Percentiles rank a stretch among this genome's conserved stretches.
These are phyloP conservation scores for Elsinoe fawcettii DNA, from an alignment of 2,329 filamentous ascomycete genomes.

Conservation along the genomic window DNA sequence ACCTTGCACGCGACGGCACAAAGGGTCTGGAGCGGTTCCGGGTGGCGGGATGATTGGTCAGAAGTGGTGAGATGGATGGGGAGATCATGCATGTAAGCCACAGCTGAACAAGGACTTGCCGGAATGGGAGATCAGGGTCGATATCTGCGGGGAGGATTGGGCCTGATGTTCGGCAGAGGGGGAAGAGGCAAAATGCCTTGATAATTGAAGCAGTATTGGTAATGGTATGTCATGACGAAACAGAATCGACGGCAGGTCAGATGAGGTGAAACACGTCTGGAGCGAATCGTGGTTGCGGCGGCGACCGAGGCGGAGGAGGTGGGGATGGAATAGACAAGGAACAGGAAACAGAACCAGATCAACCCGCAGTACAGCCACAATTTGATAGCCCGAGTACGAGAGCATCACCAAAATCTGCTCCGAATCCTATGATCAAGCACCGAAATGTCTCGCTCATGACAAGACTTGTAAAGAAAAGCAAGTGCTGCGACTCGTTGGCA, in stretches of 20 bases:
- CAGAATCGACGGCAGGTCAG: not conserved
- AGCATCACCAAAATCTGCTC: not conserved
- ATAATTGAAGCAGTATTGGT: no score
- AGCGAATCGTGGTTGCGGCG: not conserved
- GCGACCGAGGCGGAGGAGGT: not conserved
- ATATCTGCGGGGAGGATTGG: not conserved
- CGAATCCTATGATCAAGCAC: not conserved
- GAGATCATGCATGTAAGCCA: not conserved
- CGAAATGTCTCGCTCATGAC: not conserved
- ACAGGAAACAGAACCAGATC: not conserved
- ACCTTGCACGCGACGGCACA: not conserved
- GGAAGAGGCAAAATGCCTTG: no score
- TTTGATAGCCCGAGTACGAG: no score
- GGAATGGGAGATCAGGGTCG: not conserved
- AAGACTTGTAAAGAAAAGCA: not conserved
- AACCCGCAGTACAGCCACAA: not conserved
- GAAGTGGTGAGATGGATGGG: not conserved
- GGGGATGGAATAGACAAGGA: not conserved
- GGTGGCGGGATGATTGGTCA: not conserved
- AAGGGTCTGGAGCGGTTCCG: not conserved
- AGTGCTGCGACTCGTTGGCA: slow-evolving; percentile 10
- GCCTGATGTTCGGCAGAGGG: not conserved
- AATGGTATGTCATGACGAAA: not conserved
- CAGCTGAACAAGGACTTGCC: not conserved
- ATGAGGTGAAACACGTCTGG: not conserved